Conservation (phyloP, 495 filamentous ascomycete genomes). For the Schizothecium vesticola region DNA sequence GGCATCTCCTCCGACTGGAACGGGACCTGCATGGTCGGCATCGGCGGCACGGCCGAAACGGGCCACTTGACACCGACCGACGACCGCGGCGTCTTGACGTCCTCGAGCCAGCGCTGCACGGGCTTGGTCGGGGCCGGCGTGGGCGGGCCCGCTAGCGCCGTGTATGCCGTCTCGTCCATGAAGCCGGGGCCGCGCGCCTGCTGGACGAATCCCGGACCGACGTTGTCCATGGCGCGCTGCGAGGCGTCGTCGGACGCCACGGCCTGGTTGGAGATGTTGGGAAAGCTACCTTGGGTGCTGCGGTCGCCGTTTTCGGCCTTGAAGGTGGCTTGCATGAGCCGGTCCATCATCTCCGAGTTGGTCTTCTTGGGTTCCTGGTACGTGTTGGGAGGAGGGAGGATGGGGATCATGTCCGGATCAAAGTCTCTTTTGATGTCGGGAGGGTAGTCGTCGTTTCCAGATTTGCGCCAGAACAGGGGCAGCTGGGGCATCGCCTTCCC, state of each 20-base stretch:
- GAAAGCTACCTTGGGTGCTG: not conserved
- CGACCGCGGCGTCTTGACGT: conserved; percentile 16
- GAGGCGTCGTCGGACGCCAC: not conserved
- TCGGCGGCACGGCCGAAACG: conserved; percentile 6
- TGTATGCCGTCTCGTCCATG: conserved; percentile 20
- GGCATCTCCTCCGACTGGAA: not conserved
- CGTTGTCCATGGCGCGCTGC: not conserved
- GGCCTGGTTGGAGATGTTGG: not conserved
- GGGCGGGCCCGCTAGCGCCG: conserved; percentile 13
- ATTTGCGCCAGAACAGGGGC: conserved; percentile 6
- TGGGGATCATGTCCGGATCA: conserved; percentile 1
- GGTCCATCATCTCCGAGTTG: conserved; percentile 26
- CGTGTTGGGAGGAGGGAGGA: not conserved
- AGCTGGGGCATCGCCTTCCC: conserved; percentile 13
- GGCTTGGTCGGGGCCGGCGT: conserved; percentile 13
- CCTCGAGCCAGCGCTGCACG: conserved; percentile 16
- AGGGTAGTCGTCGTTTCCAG: not conserved
- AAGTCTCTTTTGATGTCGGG: not conserved
- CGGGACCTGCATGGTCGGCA: not conserved
- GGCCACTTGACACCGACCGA: conserved; percentile 10
- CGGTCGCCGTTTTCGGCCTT: conserved; percentile 14
- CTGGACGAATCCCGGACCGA: not conserved
- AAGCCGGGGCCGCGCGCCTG: not conserved
- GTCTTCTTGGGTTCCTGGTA: conserved; percentile 14
- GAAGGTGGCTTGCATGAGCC: conserved; percentile 25